Evolutionary conservation across 768 basidiomycete genomes (phyloP).

Genomic region (Mycena capillaripes): DNA sequence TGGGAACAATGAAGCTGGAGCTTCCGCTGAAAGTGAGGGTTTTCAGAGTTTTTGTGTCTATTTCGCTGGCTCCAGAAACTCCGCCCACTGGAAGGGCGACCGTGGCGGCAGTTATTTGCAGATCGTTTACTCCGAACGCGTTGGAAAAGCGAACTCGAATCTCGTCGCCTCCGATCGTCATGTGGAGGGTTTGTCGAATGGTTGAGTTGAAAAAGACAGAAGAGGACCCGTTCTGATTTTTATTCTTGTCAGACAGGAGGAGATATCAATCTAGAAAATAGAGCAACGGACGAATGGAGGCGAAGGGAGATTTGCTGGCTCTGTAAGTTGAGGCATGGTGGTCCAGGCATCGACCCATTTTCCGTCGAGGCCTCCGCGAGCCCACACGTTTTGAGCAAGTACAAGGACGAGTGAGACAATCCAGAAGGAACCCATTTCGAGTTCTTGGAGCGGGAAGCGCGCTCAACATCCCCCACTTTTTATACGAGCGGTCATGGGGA

Average conservation of each 20-base stretch:
- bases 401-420: not conserved
- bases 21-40: constrained; percentile 60
- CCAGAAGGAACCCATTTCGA: constrained; percentile 8
- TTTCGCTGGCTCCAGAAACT: constrained; percentile 52
- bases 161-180: constrained; percentile 53
- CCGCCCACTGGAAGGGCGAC: constrained; percentile 56
- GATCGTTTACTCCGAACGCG: constrained; percentile 57
- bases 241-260: constrained; percentile 19
- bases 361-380: constrained; percentile 29
- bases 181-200: constrained; percentile 64
- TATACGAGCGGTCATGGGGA: constrained; percentile 11
- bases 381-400: not conserved
- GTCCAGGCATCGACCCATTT: constrained; percentile 55
- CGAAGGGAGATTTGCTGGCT: constrained; percentile 51
- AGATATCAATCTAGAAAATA: no score
- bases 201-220: constrained; percentile 60
- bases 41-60: constrained; percentile 51
- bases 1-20: constrained; percentile 55
- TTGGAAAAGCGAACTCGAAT: constrained; percentile 65
- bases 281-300: constrained; percentile 45
- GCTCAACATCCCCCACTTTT: constrained; percentile 7
- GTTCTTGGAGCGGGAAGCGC: not conserved
- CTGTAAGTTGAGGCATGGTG: constrained; percentile 57
- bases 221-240: constrained; percentile 40
- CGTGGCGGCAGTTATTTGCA: constrained; percentile 60